Base-by-base conservation (phyloP, 2,329 filamentous ascomycete species). In the Westerdykella ornata region DNA sequence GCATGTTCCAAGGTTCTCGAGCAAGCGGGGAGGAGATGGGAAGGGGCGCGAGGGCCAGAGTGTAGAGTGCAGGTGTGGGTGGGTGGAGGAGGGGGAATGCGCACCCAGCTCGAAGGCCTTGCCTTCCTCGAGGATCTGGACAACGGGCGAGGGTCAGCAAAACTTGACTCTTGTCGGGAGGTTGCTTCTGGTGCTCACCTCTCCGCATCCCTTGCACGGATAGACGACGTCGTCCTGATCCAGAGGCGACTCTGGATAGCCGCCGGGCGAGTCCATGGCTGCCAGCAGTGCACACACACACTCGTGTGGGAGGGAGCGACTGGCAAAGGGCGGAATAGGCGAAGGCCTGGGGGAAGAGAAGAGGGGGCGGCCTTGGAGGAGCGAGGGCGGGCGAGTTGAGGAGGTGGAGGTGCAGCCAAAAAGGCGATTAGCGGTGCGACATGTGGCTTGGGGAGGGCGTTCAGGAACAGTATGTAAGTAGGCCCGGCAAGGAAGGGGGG, bases 71-170 rank as follows among this genome's bases (percentile, higher is more conserved):
- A 5, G 20, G 43, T 47, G 44, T n/a, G n/a, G n/a, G n/a, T n/a
- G n/a, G n/a, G n/a, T n/a, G 39, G 44, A 28, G 48, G 57, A 53
- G n/a, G 8, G 30, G n/a, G n/a, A 33, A 57, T 49, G 70, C 77
- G 62, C 72, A 97, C 90, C 88, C 59, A 98, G 77, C 72, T 98
- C 92, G 60, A 95, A 98, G 39, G 92, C 92, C 70, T 97, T 97
- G 57, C 92, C 92, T 75, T 98, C 92, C 69, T 98, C 92, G 15
- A 98, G 78, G 53, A 97, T 95, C 88, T 96, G 65, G 42, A 57
- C 7, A 31, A 17, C 8, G 18, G 34, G 28, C 32, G 13, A 6
- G 18, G n/a, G 19, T 29, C 16, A 29, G 35, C 32, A 28, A 12
- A 29, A 32, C 14, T 31, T 33, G 22, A 15, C 6, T 18, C 16